phyloP scores from a whole-genome alignment of 73 alveolate genomes.

The Diophrys sp. region DNA sequence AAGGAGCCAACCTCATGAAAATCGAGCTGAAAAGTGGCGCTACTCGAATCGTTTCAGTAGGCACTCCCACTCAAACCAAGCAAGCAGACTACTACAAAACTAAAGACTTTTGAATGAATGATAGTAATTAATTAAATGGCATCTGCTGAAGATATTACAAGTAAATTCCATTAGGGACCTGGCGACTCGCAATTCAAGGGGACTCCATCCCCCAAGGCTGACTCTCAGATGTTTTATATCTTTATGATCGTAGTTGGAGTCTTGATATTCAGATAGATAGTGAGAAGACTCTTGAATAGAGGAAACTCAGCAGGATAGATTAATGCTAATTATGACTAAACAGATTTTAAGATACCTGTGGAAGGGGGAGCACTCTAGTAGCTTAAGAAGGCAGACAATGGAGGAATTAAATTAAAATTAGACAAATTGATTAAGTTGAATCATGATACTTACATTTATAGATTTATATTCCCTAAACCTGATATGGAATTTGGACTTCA shows the following conservation, averaged over 20 bases:
- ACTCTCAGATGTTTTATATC: background rate
- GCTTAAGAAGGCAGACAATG: background rate
- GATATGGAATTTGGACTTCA: conserved; percentile 18
- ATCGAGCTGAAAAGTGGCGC: background rate
- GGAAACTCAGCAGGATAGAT: background rate
- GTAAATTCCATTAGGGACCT: background rate
- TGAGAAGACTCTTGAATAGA: background rate
- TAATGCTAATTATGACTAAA: background rate
- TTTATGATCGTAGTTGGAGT: background rate
- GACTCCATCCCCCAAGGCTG: background rate
- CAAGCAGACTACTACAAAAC: too few species aligned
- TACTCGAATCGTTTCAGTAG: background rate
- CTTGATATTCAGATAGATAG: background rate
- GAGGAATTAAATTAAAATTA: conserved; percentile 4
- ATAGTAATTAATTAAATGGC: background rate
- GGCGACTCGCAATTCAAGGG: too few species aligned
- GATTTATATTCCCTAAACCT: conserved; percentile 12
- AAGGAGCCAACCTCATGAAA: background rate
- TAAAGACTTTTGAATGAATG: too few species aligned
- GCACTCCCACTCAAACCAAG: too few species aligned
- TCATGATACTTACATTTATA: conserved; percentile 19
- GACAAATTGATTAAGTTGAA: background rate
- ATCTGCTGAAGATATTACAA: background rate
- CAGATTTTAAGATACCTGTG: background rate
- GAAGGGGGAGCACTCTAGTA: background rate